Evolutionary conservation across 1,284 basidiomycete species (phyloP), one percentile per base, ranked within the genome.

Genomic region (Fomitopsis pinicola): DNA sequence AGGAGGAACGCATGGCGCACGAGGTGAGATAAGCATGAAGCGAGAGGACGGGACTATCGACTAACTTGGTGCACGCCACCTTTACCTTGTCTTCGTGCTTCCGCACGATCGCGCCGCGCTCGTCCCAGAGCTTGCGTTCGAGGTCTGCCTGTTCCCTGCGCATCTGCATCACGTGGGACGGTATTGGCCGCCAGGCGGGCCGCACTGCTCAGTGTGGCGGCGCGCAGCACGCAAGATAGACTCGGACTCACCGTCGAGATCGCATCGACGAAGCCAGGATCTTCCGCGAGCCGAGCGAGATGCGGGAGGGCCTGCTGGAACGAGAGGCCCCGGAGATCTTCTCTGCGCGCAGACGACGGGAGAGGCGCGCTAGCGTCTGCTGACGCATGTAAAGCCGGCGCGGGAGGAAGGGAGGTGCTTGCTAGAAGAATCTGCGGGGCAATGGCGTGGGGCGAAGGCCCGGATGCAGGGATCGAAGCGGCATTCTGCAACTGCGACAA

Each of bases 61-160:
- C 82, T 63, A 67, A 89, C 89, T 87, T 90, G 26, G 80, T 86
- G 63, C 78, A 78, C 19, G 87, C 83, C 26, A 84, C 76, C 63
- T 85, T 84, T 63, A 89, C 81, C 73, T 85, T 91, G 53, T 87
- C 85, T 65, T 88, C 82, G 62, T 90, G 86, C 68, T 84, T 86
- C 59, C 74, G 75, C 60, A 82, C 78, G 62, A 92, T 83, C 6
- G 76, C 76, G 38, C 77, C 75, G 59, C 90, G 77, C 66, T 90
- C 89, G 60, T 82, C 78, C 82, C 82, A 89, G 30, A 92, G 71
- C 62, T 79, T 79, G 61, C 76, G 80, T 71, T 92, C 90, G 36
- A 92, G 75, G 17, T 78, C 76, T 60, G 84, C 78, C 74, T 92
- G 90, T 58, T 88, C 86, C 61, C 81, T 72, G 71, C 83, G 87